Percentiles rank a stretch among this genome's conserved stretches.
Conservation (phyloP, 1,139 yeast species). For the Kurtzmaniella natalensis region DNA sequence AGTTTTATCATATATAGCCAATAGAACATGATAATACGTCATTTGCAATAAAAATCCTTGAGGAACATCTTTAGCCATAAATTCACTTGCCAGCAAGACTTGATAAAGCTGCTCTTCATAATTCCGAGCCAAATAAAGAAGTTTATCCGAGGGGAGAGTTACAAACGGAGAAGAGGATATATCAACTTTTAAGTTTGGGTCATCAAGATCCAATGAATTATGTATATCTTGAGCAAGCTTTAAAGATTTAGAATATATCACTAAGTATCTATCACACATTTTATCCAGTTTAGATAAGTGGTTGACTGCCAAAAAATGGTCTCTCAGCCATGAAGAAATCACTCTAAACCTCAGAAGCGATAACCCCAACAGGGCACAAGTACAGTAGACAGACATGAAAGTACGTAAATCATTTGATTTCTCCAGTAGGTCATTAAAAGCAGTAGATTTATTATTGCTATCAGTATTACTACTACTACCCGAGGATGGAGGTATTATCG, state of each 20-base stretch:
- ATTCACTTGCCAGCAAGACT: slow-evolving; percentile 24
- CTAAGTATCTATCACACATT: slow-evolving; percentile 31
- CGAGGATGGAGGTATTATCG: too few relatives aligned
- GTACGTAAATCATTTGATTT: slow-evolving; percentile 39
- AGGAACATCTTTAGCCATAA: slow-evolving; percentile 18
- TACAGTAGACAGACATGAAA: slow-evolving; percentile 43
- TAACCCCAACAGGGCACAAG: slow-evolving; percentile 47
- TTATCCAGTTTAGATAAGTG: slow-evolving; percentile 23
- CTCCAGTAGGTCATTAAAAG: slow-evolving; percentile 23
- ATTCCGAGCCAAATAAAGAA: slow-evolving; percentile 8
- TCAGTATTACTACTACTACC: not conserved
- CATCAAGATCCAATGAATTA: slow-evolving; percentile 6
- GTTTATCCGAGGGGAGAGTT: slow-evolving; percentile 4
- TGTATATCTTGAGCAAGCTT: slow-evolving; percentile 42
- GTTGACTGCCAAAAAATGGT: slow-evolving; percentile 34
- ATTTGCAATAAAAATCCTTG: slow-evolving; percentile 31
- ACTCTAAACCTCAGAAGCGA: slow-evolving; percentile 47
- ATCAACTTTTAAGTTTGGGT: not conserved
- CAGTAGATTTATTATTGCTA: slow-evolving; percentile 5
- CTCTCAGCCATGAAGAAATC: slow-evolving; percentile 40
- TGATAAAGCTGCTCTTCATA: slow-evolving; percentile 21
- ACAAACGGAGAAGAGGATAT: not conserved
- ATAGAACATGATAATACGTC: slow-evolving; percentile 43
- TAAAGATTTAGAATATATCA: slow-evolving; percentile 36
- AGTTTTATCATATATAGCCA: slow-evolving; percentile 47